Base-by-base conservation (phyloP, 2,329 filamentous ascomycete genomes). In the Chalara sp. region DNA sequence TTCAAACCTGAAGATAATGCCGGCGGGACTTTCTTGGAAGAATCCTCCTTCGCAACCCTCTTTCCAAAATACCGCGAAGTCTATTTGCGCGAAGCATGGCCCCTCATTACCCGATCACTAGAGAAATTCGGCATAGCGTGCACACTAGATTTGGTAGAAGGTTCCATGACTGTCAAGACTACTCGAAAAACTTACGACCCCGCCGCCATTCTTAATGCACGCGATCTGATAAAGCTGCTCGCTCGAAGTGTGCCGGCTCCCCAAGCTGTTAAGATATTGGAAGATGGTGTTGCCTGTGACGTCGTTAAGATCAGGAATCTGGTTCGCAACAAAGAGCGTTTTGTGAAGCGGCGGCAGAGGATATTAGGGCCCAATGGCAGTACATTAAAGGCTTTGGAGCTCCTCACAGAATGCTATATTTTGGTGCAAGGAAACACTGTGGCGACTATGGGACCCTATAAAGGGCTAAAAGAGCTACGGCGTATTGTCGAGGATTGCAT, bases 341-440 rank as follows among this genome's bases (percentile, higher is more conserved):
- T 97, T 63, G 88, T 96, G 47, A 99, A 99, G 76, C 79, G 93
- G 50, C 81, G 93, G 46, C 93, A 99, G 71, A 79, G 93, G 51
- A 93, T 99, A 52, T 76, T 99, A 29, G 93, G 93, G 0, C 91
- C 92, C 12, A 87, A 89, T 58, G 93, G 92, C 37, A 89, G 87
- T 46, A 99, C 93, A 2, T 76, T 99, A 48, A 97, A 97, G 68
- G 93, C 93, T 1, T 79, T 99, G 31, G 90, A 97, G 69, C 79
- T 97, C 2, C 79, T 99, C 49, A 99, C 93, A 1, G 76, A 85
- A 63, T 95, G 88, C 51, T 96, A 97, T 68, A 87, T 99, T 48
- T 79, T 97, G 41, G 93, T 99, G 1, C 93, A 99, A 68, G 93
- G 93, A 59, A 97, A 96, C 69, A 97, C 93, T 0, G 93, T 99